A percentile compares a stretch with the other conserved stretches of the same genome.
These are phyloP conservation scores for Cryphonectria radicalis DNA, from an alignment of 2,329 filamentous ascomycete genomes.

Conservation along the genomic window DNA sequence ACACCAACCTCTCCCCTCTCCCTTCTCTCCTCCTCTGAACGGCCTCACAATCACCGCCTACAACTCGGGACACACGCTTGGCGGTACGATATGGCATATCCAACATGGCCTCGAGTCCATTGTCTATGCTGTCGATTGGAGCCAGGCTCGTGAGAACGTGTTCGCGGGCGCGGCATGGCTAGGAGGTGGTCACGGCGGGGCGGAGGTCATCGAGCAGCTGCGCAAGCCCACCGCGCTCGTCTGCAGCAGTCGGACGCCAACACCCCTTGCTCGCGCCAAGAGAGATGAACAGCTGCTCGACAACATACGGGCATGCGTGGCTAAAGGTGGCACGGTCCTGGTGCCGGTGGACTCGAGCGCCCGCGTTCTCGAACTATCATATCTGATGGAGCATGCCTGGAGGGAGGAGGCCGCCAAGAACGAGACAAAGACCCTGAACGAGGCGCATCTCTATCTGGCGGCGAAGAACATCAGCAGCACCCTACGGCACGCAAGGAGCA, in stretches of 20 bases:
- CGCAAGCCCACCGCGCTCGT: constrained; percentile 92
- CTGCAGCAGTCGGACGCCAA: constrained; percentile 83
- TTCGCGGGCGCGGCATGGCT: constrained; percentile 93
- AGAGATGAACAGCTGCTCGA: constrained; percentile 85
- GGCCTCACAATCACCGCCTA: constrained; percentile 95
- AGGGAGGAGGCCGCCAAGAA: constrained; percentile 62
- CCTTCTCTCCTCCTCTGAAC: constrained; percentile 86
- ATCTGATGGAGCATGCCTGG: constrained; percentile 92
- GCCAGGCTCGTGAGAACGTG: constrained; percentile 94
- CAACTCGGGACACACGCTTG: constrained; percentile 92
- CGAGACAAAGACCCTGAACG: constrained; percentile 51
- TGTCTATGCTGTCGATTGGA: constrained; percentile 98
- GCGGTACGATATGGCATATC: constrained; percentile 98
- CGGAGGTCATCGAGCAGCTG: constrained; percentile 91
- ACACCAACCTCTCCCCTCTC: constrained; percentile 83
- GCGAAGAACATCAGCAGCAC: constrained; percentile 86
- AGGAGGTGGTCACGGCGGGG: constrained; percentile 71
- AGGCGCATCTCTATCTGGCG: constrained; percentile 75
- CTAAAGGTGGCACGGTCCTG: constrained; percentile 84
- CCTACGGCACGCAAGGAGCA: constrained; percentile 87
- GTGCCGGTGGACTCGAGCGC: constrained; percentile 96
- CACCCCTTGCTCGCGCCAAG: constrained; percentile 71
- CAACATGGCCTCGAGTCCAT: constrained; percentile 96
- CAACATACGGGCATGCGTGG: constrained; percentile 78
- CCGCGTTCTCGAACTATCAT: constrained; percentile 89